Percentiles rank a stretch among this genome's conserved stretches.
These are phyloP conservation scores for Trichoderma atrobrunneum DNA, from an alignment of 2,329 filamentous ascomycete genomes.

Conservation along the genomic window DNA sequence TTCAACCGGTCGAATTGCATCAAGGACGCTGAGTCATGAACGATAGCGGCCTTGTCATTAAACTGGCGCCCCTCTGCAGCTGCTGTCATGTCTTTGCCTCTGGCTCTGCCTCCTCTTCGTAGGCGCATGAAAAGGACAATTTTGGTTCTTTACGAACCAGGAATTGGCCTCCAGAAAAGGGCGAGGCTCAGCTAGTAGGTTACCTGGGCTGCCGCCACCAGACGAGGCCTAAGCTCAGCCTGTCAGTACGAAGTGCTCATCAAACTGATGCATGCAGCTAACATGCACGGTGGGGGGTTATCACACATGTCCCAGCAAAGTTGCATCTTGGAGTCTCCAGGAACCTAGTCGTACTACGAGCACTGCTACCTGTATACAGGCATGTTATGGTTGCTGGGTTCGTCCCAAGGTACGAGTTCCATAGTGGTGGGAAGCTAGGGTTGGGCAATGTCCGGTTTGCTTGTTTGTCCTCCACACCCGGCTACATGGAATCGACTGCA, in stretches of 20 bases:
- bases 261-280: slow-evolving; percentile 1
- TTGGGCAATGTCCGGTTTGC: neutral
- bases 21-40: neutral
- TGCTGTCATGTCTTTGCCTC: neutral
- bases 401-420: neutral
- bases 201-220: neutral
- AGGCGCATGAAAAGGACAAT: neutral
- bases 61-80: neutral
- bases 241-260: slow-evolving; percentile 5
- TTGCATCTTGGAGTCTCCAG: neutral
- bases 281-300: neutral
- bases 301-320: neutral
- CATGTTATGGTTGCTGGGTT: neutral
- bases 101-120: neutral
- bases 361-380: neutral
- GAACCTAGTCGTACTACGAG: neutral
- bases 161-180: neutral
- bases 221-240: neutral
- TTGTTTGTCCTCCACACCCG: neutral
- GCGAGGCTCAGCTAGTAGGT: neutral
- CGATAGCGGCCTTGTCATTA: neutral
- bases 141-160: neutral
- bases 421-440: neutral
- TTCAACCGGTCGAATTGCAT: neutral
- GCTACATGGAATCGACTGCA: neutral